Evolutionary conservation across 2,329 filamentous ascomycete species (phyloP).

Genomic region (Epichloe sp.): DNA sequence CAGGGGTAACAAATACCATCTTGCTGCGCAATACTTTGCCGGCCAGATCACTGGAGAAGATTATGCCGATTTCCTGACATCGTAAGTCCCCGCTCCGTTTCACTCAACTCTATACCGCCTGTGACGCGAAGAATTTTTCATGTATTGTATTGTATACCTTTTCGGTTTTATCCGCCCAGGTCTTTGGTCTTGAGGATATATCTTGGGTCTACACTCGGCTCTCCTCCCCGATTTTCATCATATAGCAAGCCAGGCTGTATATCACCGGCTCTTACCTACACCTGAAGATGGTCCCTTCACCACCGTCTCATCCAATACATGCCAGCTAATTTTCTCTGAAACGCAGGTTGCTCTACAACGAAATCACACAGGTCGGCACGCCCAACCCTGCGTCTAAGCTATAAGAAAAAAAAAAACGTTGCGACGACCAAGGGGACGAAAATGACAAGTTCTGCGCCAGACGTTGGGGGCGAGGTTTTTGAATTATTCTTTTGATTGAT

Average conservation of each 20-base stretch:
- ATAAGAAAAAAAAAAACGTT: slow-evolving; percentile 27
- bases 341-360: slow-evolving; percentile 66
- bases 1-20: slow-evolving; percentile 81
- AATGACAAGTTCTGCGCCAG: neutral
- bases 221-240: too few relatives aligned
- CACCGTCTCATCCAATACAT: neutral
- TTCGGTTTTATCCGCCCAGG: too few relatives aligned
- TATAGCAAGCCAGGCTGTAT: neutral
- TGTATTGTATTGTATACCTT: too few relatives aligned
- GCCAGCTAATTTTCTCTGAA: neutral
- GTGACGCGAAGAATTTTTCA: too few relatives aligned
- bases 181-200: too few relatives aligned
- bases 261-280: neutral
- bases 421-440: neutral
- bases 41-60: slow-evolving; percentile 92
- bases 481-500: too few relatives aligned
- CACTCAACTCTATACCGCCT: neutral
- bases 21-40: slow-evolving; percentile 87
- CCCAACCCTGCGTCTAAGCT: slow-evolving; percentile 50
- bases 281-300: neutral
- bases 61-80: slow-evolving; percentile 90
- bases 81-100: slow-evolving; percentile 36
- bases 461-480: neutral
- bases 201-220: neutral
- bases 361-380: slow-evolving; percentile 63